phyloP scores from a whole-genome alignment of 1,284 basidiomycete species.

The Microbotryum intermedium region DNA sequence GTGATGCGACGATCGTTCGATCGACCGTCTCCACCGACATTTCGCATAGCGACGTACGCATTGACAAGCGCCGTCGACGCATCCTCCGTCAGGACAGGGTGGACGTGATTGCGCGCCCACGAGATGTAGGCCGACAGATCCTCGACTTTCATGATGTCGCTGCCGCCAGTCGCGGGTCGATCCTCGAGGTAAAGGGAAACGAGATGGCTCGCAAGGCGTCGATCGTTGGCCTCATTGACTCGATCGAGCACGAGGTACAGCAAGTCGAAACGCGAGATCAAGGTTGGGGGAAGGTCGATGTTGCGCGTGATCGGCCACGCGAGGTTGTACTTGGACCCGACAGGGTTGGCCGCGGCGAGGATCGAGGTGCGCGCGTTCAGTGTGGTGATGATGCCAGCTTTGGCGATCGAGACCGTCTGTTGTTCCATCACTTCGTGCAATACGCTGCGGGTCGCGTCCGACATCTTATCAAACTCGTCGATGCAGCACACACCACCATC shows the following conservation, averaged over 20 bases:
- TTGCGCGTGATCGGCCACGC: constrained; percentile 41
- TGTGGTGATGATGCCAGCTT: constrained; percentile 97
- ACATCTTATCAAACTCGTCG: constrained; percentile 99
- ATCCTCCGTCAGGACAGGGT: constrained; percentile 78
- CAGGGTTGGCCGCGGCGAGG: constrained; percentile 91
- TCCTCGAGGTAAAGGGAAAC: constrained; percentile 93
- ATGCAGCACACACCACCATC: constrained; percentile 99
- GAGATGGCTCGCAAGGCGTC: constrained; percentile 84
- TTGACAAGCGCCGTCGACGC: constrained; percentile 76
- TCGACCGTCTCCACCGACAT: constrained; percentile 79
- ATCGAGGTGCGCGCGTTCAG: constrained; percentile 96
- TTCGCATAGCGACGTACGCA: constrained; percentile 88
- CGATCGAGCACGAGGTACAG: constrained; percentile 96
- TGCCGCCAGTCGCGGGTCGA: constrained; percentile 56
- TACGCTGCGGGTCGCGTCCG: constrained; percentile 88
- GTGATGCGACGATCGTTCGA: constrained; percentile 88
- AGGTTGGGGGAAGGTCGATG: constrained; percentile 78
- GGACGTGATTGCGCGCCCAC: constrained; percentile 78
- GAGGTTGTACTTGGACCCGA: constrained; percentile 80
- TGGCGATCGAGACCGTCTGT: constrained; percentile 99
- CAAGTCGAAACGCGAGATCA: constrained; percentile 95
- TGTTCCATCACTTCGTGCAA: constrained; percentile 99
- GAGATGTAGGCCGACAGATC: constrained; percentile 90
- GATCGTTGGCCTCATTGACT: constrained; percentile 79
- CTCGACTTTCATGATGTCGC: constrained; percentile 75